Percentiles rank a stretch among this genome's conserved stretches.
Evolutionary conservation across 2,329 filamentous ascomycete genomes (phyloP).

Genomic region (Cladosporium austrohemisphaericum): DNA sequence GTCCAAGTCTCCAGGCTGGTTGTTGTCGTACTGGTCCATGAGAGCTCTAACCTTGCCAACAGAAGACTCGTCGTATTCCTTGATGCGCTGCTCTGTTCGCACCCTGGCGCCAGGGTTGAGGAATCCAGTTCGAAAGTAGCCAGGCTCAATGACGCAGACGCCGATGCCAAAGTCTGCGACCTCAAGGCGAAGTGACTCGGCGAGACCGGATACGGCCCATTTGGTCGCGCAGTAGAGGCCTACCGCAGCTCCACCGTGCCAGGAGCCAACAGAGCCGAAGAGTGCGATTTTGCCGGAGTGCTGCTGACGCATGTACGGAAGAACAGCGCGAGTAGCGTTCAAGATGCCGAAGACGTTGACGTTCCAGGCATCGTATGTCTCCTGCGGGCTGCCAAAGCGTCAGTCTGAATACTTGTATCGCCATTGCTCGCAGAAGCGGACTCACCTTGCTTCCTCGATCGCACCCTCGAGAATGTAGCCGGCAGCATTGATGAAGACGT

Average conservation of each 20-base stretch:
- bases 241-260: slow-evolving; percentile 34
- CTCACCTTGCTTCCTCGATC: slow-evolving; percentile 20
- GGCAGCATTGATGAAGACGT: slow-evolving; percentile 41
- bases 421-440: background rate
- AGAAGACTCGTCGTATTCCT: slow-evolving; percentile 35
- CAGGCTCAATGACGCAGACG: slow-evolving; percentile 47
- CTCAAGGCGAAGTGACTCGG: slow-evolving; percentile 44
- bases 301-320: slow-evolving; percentile 24
- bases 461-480: slow-evolving; percentile 16
- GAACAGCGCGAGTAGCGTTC: slow-evolving; percentile 23
- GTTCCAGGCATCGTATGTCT: slow-evolving; percentile 21
- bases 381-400: slow-evolving; percentile 11
- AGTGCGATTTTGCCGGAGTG: slow-evolving; percentile 20
- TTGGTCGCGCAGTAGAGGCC: slow-evolving; percentile 46
- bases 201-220: slow-evolving; percentile 44
- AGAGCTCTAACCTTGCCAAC: slow-evolving; percentile 32
- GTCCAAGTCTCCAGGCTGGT: slow-evolving; percentile 53
- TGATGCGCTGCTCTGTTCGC: slow-evolving; percentile 17
- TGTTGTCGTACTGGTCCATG: slow-evolving; percentile 40
- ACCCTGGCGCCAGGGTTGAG: slow-evolving; percentile 33
- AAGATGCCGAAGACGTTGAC: slow-evolving; percentile 25
- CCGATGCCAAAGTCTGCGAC: slow-evolving; percentile 41
- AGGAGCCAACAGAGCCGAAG: slow-evolving; percentile 49
- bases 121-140: slow-evolving; percentile 53
- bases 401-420: background rate